These are phyloP conservation scores for Rhodotorula toruloides DNA, from an alignment of 768 basidiomycete species.

Conservation along the genomic window DNA sequence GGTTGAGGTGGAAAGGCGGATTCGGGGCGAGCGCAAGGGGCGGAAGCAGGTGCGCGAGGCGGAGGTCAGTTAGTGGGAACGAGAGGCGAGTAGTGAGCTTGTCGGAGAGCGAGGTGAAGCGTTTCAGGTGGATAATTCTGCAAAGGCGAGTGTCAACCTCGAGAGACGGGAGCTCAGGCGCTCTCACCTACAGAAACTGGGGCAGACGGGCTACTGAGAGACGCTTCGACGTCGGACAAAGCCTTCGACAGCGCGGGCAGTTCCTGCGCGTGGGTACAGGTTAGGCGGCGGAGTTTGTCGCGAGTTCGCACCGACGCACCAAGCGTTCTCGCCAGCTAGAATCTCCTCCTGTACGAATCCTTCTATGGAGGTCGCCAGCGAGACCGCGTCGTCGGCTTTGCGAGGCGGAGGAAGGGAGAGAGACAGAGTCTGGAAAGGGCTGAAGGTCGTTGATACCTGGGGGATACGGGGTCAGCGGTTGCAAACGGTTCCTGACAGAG, in stretches of 20 bases:
- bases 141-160: slow-evolving; percentile 10
- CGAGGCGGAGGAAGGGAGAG: slow-evolving; percentile 71
- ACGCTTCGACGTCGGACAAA: slow-evolving; percentile 37
- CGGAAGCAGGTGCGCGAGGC: slow-evolving; percentile 85
- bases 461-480: too few species aligned
- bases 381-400: slow-evolving; percentile 47
- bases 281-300: too few species aligned
- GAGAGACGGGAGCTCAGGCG: not conserved
- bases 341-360: slow-evolving; percentile 82
- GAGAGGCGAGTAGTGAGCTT: slow-evolving; percentile 90
- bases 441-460: slow-evolving; percentile 33
- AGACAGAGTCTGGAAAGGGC: slow-evolving; percentile 78
- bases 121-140: slow-evolving; percentile 73
- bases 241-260: slow-evolving; percentile 80
- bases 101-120: slow-evolving; percentile 84
- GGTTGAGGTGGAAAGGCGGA: not conserved
- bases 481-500: not conserved
- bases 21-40: slow-evolving; percentile 43
- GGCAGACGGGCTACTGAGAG: slow-evolving; percentile 72
- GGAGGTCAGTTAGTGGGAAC: slow-evolving; percentile 80
- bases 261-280: slow-evolving; percentile 52
- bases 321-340: slow-evolving; percentile 83
- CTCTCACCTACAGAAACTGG: slow-evolving; percentile 57
- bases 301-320: too few species aligned
- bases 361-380: slow-evolving; percentile 73